These are phyloP conservation scores for Leptographium galeiforme DNA, from an alignment of 2,329 filamentous ascomycete genomes.

Conservation along the genomic window DNA sequence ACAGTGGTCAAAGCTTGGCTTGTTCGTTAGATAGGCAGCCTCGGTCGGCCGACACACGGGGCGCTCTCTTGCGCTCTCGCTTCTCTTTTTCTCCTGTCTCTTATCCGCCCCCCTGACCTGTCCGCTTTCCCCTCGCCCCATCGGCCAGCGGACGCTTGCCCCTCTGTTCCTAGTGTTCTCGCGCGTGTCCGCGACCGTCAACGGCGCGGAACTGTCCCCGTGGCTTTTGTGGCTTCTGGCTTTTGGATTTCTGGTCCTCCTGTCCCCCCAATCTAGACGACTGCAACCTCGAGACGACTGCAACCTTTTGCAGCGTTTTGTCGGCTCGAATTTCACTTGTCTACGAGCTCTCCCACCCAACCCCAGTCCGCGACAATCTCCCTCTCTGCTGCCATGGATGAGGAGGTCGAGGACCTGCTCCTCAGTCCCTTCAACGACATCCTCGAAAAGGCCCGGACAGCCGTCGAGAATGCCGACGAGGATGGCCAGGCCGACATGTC, in stretches of 20 bases:
- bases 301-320: too few relatives aligned
- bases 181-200: too few relatives aligned
- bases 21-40: background rate
- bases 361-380: background rate
- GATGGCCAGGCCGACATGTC: conserved; percentile 31
- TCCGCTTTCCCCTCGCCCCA: background rate
- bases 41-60: background rate
- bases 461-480: conserved; percentile 30
- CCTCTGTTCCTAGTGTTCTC: too few relatives aligned
- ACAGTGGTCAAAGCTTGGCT: background rate
- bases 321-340: too few relatives aligned
- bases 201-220: too few relatives aligned
- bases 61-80: background rate
- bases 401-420: conserved; percentile 25
- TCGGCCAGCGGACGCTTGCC: too few relatives aligned
- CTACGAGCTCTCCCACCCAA: too few relatives aligned
- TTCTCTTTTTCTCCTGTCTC: background rate
- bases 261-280: too few relatives aligned
- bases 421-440: conserved; percentile 38
- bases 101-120: background rate
- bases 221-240: too few relatives aligned
- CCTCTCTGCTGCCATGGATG: conserved; percentile 11
- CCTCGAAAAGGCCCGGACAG: conserved; percentile 34
- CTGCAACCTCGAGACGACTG: too few relatives aligned
- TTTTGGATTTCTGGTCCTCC: too few relatives aligned